Conservation (phyloP, 2,329 filamentous ascomycete genomes). For the Teratosphaeria nubilosa region DNA sequence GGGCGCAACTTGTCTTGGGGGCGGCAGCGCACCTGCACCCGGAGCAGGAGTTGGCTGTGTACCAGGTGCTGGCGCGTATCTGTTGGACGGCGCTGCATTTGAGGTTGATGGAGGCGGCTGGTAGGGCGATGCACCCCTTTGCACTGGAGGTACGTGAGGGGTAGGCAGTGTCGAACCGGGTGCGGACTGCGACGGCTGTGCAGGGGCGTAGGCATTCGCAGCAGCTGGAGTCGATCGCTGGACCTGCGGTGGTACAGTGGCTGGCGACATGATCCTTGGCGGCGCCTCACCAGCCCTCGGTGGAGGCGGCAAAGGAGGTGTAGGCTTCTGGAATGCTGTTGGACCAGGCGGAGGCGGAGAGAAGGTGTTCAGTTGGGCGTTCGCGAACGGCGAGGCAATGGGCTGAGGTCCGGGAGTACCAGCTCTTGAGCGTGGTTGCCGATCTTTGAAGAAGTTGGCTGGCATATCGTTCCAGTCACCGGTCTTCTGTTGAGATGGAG, state of each 20-base stretch:
- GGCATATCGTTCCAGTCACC: constrained; percentile 94
- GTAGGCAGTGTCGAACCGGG: constrained; percentile 35
- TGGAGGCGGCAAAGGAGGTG: constrained; percentile 65
- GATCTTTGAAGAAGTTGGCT: constrained; percentile 60
- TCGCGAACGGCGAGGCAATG: constrained; percentile 66
- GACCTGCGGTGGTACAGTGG: constrained; percentile 44
- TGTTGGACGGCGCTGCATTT: constrained; percentile 57
- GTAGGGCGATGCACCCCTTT: constrained; percentile 75
- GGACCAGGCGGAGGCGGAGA: constrained; percentile 47
- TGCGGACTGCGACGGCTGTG: constrained; percentile 36
- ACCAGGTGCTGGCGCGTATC: constrained; percentile 62
- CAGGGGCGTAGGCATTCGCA: constrained; percentile 56
- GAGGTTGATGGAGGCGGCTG: constrained; percentile 58
- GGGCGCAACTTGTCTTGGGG: constrained; percentile 36
- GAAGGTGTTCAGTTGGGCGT: constrained; percentile 43
- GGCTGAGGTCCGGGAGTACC: constrained; percentile 60
- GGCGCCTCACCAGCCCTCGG: constrained; percentile 67
- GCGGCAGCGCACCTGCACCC: constrained; percentile 22
- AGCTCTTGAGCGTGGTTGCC: constrained; percentile 52
- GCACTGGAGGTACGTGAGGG: constrained; percentile 47
- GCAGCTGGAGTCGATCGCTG: constrained; percentile 43
- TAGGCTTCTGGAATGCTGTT: constrained; percentile 50
- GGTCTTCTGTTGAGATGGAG: constrained; percentile 60
- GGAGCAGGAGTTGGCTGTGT: constrained; percentile 36
- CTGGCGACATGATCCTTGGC: constrained; percentile 60